Base-by-base conservation (phyloP, 306 rosid genomes). In the Neltuma alba region DNA sequence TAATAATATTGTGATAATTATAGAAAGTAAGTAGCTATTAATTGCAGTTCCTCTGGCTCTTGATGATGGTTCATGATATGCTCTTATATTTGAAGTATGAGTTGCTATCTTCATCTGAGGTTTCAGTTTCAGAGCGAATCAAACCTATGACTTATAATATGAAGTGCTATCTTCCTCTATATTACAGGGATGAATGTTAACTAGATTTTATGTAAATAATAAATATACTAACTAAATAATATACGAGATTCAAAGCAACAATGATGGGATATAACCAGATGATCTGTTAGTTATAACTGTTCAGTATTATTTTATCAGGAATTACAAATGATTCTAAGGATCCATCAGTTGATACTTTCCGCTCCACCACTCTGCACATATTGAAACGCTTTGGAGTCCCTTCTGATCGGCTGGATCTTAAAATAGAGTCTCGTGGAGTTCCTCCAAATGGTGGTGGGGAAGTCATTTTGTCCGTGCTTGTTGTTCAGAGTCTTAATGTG, bases 361-460 rank as follows among this genome's bases (percentile, higher is more conserved):
- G 77, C 50, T 84, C 97, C 13, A 72, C 92, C 18, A 87, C 94
- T 62, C 86, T 92, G 73, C 90, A 85, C 61, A 80, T 94, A 82
- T 77, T 94, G 66, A 89, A 91, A 73, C 97, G 88, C 41, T 94
- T 94, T 81, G 99, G 99, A 65, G 97, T 91, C 38, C 93, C 94
- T 72, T 76, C 88, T 20, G 91, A 89, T 58, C 92, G 89, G 15
- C 58, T 94, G 72, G 80, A 83, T 27, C 85, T 94, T 41, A 92
- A 85, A 83, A 82, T 94, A 81, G 95, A 83, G 87, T 86, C 92
- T 28, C 95, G 97, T 18, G 99, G 97, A 75, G 80, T 82, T 44
- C 89, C 98, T 80, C 95, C 97, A 30, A 85, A 62, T 70, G 97
- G 98, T 47, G 98, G 98, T 23, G 98, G 97, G 15, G 95, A 94